A percentile compares a stretch with the other conserved stretches of the same genome.
phyloP scores from a whole-genome alignment of 148 eudicot species.

The Rhododendron simsii region DNA sequence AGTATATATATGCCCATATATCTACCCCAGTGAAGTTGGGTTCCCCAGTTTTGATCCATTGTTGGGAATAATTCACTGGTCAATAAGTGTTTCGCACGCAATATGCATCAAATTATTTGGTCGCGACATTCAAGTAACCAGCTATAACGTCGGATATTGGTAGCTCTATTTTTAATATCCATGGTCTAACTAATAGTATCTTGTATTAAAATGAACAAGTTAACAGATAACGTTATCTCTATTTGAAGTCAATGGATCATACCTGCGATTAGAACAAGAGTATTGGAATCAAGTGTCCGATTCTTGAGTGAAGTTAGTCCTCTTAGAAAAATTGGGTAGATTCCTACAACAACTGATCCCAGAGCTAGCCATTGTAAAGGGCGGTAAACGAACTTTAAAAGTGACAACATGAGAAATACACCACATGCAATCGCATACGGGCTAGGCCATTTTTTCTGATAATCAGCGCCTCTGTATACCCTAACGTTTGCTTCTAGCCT shows the following conservation, averaged over 20 bases:
- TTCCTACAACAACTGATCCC: constrained; percentile 61
- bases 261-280: constrained; percentile 77
- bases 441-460: constrained; percentile 77
- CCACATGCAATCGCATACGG: constrained; percentile 63
- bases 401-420: constrained; percentile 43
- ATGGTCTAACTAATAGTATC: too few relatives aligned
- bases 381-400: constrained; percentile 52
- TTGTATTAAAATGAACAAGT: too few relatives aligned
- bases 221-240: too few relatives aligned
- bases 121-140: too few relatives aligned
- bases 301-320: constrained; percentile 48
- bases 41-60: too few relatives aligned
- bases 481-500: constrained; percentile 76
- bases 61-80: too few relatives aligned
- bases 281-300: constrained; percentile 59
- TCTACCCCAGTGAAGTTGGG: too few relatives aligned
- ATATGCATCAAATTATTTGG: too few relatives aligned
- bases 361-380: constrained; percentile 75
- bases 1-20: too few relatives aligned
- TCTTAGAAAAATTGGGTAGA: constrained; percentile 49
- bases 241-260: neutral
- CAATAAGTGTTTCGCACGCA: too few relatives aligned
- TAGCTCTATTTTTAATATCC: too few relatives aligned
- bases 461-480: constrained; percentile 37
- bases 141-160: too few relatives aligned